Evolutionary conservation across 306 rosid genomes (phyloP), one percentile per base, ranked within the genome.

Genomic region (Fragaria ananassa): DNA sequence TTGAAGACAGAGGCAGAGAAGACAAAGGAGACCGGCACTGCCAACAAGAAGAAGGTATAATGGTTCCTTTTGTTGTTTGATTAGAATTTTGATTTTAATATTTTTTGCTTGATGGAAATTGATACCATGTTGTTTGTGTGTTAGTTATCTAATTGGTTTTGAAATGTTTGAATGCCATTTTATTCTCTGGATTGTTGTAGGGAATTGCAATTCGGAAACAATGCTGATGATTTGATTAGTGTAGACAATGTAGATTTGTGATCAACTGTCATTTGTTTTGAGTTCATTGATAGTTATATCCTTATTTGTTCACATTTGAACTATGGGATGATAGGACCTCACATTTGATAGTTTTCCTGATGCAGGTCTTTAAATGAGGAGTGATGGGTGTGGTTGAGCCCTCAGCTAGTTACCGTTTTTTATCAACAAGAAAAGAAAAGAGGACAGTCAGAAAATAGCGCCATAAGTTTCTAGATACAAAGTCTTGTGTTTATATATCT

Each of bases 1-100:
- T 85, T 96, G 0, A 92, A 88, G 79, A 74, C 89, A 2, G 99
- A 96, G 78, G 93, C 93, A 0, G 92, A 90, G 81, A 87, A 79
- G 73, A 93, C 96, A 11, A 96, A 89, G 18, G 88, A 77, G 8
- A 78, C 86, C 57, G 74, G 82, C 14, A 83, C 85, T 46, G 88
- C 87, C 1, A 80, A 80, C 78, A 92, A 96, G 86, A 92, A 87
- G 82, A 96, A 96, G 97, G 99, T 96, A 83, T 64, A 62, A 11
- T 60, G 31, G 5, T 58, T 41, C 1, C 34, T 3, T 29, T 19
- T 1, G n/a, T 31, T 4, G 6, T 42, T 29, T 68, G 10, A 8
- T 35, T 21, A 1, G 54, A 9, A 35, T 45, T 18, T n/a, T 42
- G 45, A 8, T 14, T 21, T 12, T 1, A 1, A 27, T 41, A 10